phyloP scores from a whole-genome alignment of 2,329 filamentous ascomycete genomes.

The Raffaelea ambrosiae region DNA sequence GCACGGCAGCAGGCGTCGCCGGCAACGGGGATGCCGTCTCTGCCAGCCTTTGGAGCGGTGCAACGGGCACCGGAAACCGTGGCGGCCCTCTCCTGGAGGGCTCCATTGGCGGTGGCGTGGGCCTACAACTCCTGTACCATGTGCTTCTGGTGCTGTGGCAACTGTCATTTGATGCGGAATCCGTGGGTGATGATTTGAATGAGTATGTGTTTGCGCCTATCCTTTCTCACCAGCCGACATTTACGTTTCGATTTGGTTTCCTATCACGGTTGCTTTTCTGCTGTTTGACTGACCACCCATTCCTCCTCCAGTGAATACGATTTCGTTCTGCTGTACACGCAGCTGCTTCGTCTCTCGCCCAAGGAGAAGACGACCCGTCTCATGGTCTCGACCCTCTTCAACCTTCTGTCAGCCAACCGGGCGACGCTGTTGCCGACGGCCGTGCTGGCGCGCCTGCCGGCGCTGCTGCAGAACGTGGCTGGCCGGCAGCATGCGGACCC shows the following conservation, averaged over 20 bases:
- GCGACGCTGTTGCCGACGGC: constrained; percentile 74
- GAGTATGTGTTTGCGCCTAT: constrained; percentile 51
- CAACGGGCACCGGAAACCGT: constrained; percentile 21
- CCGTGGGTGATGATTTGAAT: constrained; percentile 67
- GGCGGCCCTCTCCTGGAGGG: constrained; percentile 40
- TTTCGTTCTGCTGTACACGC: constrained; percentile 83
- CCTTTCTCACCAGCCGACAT: too few species aligned
- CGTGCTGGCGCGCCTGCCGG: constrained; percentile 72
- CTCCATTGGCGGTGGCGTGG: constrained; percentile 69
- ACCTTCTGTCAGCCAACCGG: constrained; percentile 65
- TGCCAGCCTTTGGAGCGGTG: constrained; percentile 54
- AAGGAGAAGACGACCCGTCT: constrained; percentile 97
- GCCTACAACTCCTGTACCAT: constrained; percentile 88
- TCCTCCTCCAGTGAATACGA: constrained; percentile 67
- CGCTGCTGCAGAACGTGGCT: constrained; percentile 53
- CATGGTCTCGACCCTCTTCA: constrained; percentile 79
- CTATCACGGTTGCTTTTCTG: background rate
- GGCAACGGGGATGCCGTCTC: constrained; percentile 43
- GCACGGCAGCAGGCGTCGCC: constrained; percentile 63
- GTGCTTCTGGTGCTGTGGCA: constrained; percentile 93
- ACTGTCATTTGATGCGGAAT: constrained; percentile 83
- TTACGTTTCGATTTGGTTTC: background rate
- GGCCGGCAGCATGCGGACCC: constrained; percentile 56
- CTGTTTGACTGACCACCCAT: background rate
- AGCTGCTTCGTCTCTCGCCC: constrained; percentile 81